phyloP scores from a whole-genome alignment of 768 basidiomycete species.

The Arthromyces matolae region DNA sequence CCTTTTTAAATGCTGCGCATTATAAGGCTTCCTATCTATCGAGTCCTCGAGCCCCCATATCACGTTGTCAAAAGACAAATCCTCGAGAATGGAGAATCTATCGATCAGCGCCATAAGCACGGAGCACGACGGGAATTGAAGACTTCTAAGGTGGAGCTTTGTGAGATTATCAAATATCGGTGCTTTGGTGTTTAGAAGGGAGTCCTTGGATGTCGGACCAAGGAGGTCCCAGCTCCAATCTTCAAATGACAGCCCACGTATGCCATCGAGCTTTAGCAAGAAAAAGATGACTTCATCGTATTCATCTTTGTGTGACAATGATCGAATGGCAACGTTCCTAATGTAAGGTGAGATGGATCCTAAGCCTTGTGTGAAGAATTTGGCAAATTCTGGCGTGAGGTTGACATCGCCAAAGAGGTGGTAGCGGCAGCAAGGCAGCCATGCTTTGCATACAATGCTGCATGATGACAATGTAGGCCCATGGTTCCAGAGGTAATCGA shows the following conservation, averaged over 20 bases:
- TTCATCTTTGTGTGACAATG: slow-evolving; percentile 13
- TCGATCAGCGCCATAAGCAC: slow-evolving; percentile 46
- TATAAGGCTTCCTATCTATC: slow-evolving; percentile 10
- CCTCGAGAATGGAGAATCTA: slow-evolving; percentile 49
- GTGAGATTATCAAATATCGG: slow-evolving; percentile 43
- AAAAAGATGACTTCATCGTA: slow-evolving; percentile 19
- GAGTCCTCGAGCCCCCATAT: slow-evolving; percentile 39
- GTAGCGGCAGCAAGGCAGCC: slow-evolving; percentile 29
- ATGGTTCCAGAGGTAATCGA: slow-evolving; percentile 25
- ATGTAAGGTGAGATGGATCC: slow-evolving; percentile 26
- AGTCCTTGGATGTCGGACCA: slow-evolving; percentile 40
- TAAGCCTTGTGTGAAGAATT: slow-evolving; percentile 26
- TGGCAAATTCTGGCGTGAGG: slow-evolving; percentile 25
- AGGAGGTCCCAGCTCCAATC: slow-evolving; percentile 23
- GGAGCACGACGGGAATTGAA: slow-evolving; percentile 36
- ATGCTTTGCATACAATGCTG: slow-evolving; percentile 31
- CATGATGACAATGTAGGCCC: slow-evolving; percentile 25
- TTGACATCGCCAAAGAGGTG: slow-evolving; percentile 31
- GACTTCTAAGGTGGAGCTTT: slow-evolving; percentile 39
- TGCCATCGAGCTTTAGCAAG: slow-evolving; percentile 15
- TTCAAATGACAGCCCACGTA: slow-evolving; percentile 22
- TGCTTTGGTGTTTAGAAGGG: slow-evolving; percentile 26
- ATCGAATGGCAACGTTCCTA: slow-evolving; percentile 26
- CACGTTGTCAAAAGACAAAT: slow-evolving; percentile 42
- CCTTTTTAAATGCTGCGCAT: slow-evolving; percentile 26